phyloP scores from a whole-genome alignment of 805 yeast species.

The Teunomyces atbi region DNA sequence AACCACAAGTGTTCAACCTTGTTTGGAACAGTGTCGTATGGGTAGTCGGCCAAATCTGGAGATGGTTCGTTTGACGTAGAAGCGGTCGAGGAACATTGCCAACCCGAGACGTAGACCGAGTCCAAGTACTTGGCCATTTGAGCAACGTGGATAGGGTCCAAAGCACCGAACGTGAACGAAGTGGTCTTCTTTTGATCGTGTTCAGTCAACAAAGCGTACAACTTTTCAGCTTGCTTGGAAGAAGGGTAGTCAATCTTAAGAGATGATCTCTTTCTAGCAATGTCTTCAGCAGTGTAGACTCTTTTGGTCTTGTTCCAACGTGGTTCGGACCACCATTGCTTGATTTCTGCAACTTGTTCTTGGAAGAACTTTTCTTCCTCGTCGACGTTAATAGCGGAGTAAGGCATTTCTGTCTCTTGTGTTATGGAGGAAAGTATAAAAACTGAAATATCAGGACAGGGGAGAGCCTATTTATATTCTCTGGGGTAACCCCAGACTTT shows the following conservation, averaged over 20 bases:
- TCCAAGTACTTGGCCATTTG: constrained; percentile 97
- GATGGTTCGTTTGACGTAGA: constrained; percentile 97
- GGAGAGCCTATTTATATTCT: constrained; percentile 2
- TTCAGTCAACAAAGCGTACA: constrained; percentile 64
- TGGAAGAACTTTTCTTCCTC: constrained; percentile 65
- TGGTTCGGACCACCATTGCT: constrained; percentile 90
- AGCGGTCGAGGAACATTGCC: constrained; percentile 99
- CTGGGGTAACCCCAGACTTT: constrained; percentile 9
- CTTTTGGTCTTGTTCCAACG: constrained; percentile 90
- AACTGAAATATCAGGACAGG: not conserved
- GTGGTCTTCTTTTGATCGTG: constrained; percentile 73
- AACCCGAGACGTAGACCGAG: constrained; percentile 90
- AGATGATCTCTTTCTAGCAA: constrained; percentile 85
- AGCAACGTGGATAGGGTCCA: constrained; percentile 92
- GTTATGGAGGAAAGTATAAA: not conserved
- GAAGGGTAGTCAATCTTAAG: constrained; percentile 75
- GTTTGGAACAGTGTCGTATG: constrained; percentile 98
- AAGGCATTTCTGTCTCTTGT: constrained; percentile 36
- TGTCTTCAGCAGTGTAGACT: constrained; percentile 83
- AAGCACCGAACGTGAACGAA: constrained; percentile 91
- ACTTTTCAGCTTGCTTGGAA: constrained; percentile 75
- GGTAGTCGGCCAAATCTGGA: constrained; percentile 98
- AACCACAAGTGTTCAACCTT: constrained; percentile 96
- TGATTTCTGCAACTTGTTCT: constrained; percentile 68
- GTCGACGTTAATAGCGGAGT: constrained; percentile 56